Conservation (phyloP, 805 yeast species). For the Candida sanyiensis region DNA sequence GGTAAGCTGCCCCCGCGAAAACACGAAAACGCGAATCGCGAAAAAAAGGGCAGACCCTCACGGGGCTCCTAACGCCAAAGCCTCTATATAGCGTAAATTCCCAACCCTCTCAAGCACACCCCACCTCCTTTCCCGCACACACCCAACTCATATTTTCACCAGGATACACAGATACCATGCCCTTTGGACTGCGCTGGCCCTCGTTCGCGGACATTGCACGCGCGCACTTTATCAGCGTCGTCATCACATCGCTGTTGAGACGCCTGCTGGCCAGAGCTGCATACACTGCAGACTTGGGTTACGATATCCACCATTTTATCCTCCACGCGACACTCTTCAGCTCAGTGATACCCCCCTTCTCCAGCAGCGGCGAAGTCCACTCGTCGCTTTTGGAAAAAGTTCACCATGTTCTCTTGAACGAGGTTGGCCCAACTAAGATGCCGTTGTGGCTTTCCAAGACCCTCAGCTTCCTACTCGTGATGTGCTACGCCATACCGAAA, state of each 20-base stretch:
- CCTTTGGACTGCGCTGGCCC: neutral
- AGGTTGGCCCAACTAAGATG: neutral
- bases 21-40: too few relatives aligned
- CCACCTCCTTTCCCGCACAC: too few relatives aligned
- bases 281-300: neutral
- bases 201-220: neutral
- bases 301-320: neutral
- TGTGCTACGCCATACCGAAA: neutral
- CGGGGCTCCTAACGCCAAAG: too few relatives aligned
- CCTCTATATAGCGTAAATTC: too few relatives aligned
- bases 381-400: neutral
- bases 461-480: neutral
- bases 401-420: neutral
- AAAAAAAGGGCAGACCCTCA: too few relatives aligned
- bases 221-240: neutral
- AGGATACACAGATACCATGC: neutral
- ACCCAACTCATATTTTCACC: too few relatives aligned
- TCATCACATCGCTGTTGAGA: neutral
- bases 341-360: neutral
- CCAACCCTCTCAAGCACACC: too few relatives aligned
- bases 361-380: neutral
- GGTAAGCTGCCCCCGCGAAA: too few relatives aligned
- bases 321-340: neutral
- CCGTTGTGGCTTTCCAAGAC: neutral
- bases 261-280: neutral